These are phyloP conservation scores for Lathyrus oleraceus DNA, from an alignment of 306 rosid genomes.

Conservation along the genomic window DNA sequence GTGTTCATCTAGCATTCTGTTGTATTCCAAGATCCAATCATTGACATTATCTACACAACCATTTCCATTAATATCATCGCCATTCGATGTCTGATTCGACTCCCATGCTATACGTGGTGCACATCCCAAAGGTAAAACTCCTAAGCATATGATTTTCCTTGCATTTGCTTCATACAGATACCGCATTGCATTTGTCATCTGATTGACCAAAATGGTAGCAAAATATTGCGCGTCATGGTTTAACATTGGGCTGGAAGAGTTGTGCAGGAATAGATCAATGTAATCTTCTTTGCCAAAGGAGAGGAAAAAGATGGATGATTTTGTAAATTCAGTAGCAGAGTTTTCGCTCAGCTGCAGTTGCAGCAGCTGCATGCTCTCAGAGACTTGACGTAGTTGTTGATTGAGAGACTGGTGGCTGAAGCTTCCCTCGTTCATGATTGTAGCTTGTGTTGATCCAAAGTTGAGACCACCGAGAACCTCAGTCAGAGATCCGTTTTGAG, in stretches of 20 bases:
- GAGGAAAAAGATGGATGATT: constrained; percentile 67
- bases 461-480: constrained; percentile 63
- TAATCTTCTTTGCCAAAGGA: constrained; percentile 86
- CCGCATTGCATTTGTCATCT: constrained; percentile 62
- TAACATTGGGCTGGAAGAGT: constrained; percentile 39
- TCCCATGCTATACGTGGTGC: constrained; percentile 53
- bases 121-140: constrained; percentile 78
- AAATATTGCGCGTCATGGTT: constrained; percentile 34
- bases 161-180: constrained; percentile 63
- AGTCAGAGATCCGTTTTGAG: constrained; percentile 65
- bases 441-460: constrained; percentile 85
- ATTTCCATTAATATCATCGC: constrained; percentile 23
- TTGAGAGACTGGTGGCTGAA: constrained; percentile 75
- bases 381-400: constrained; percentile 82
- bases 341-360: constrained; percentile 55
- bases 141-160: constrained; percentile 72
- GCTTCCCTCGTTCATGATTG: constrained; percentile 62
- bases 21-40: constrained; percentile 59
- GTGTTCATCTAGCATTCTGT: constrained; percentile 46
- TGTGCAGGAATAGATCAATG: constrained; percentile 51
- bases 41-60: constrained; percentile 62
- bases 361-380: constrained; percentile 67
- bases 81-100: constrained; percentile 19
- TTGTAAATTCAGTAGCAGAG: constrained; percentile 48
- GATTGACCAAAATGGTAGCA: constrained; percentile 60